Conservation (phyloP, 805 yeast species). For the Candida incommunis region DNA sequence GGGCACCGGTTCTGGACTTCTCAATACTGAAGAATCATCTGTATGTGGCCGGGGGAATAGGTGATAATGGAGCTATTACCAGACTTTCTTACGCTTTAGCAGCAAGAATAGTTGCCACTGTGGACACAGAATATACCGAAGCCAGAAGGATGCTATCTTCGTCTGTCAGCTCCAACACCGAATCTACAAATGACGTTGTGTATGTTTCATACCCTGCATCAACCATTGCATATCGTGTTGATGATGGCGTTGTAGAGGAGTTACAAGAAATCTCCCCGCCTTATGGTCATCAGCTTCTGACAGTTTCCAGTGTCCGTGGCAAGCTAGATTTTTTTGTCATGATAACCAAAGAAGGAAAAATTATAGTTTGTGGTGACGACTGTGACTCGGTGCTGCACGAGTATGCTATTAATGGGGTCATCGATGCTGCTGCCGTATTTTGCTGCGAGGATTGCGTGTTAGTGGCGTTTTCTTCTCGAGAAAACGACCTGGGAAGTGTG, state of each 20-base stretch:
- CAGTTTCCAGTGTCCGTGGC: background rate
- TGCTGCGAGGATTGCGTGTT: background rate
- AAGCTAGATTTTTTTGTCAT: background rate
- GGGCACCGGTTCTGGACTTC: background rate
- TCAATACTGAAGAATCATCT: background rate
- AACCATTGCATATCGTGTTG: background rate
- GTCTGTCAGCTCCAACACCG: background rate
- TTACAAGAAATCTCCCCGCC: background rate
- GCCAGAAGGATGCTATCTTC: background rate
- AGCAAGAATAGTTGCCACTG: background rate
- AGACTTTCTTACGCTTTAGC: background rate
- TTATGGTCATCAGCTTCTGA: background rate
- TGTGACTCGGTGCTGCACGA: background rate
- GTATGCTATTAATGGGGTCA: background rate
- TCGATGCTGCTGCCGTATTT: background rate
- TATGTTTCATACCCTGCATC: background rate
- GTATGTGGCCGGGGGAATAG: background rate
- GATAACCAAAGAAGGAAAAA: background rate
- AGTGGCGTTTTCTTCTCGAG: background rate
- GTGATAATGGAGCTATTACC: background rate
- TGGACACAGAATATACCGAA: background rate
- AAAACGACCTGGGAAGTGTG: no score
- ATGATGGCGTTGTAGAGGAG: background rate
- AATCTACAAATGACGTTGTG: background rate
- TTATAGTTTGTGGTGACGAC: background rate